Base-by-base conservation (phyloP, 352 stramenopile species). In the Pythium dissimile region DNA sequence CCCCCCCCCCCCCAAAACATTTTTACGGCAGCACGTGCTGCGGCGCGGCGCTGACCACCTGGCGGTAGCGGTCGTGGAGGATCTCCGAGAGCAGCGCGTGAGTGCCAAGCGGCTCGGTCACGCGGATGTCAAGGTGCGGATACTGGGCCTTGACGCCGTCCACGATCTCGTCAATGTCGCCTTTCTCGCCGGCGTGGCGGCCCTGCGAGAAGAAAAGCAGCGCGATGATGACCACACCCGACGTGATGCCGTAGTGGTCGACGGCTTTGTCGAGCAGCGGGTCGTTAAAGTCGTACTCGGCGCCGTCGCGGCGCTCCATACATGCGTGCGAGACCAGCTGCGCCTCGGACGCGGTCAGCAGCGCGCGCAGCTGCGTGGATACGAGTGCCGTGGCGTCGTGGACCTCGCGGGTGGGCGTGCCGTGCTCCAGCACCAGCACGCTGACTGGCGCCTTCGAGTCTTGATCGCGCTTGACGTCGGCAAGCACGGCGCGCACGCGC, bases 271-370 rank as follows among this genome's bases (percentile, higher is more conserved):
- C 64, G 9, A 95, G 57, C n/a, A 93, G 62, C 10, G 86, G 86
- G 24, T 93, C 81, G 50, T 92, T 92, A 32, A 92, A 95, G 52
- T 90, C 84, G 58, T 80, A 93, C 42, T 84, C 71, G 1, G 64
- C 9, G 20, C 80, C 79, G 35, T 92, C 77, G 30, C 76, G 78
- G 24, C 82, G 75, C 67, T 95, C 84, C 82, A 95, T 92, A 53
- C 77, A 88, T 12, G 77, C 78, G 2, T 80, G 84, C 2, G 58
- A 64, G 0, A 94, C 79, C 0, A 75, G 41, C 31, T 72, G 68
- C 5, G 86, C 82, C 11, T 63, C 41, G 10, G 67, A 56, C 5
- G 3, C 6, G 0, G 71, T 18, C 32, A 90, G 38, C 20, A 78
- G 23, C 0, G 28, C 60, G 41, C 75, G 64, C 2, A 94, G 56